Percentiles rank a stretch among this genome's conserved stretches.
These are phyloP conservation scores for Xylaria sp. DNA, from an alignment of 495 filamentous ascomycete species.

Conservation along the genomic window DNA sequence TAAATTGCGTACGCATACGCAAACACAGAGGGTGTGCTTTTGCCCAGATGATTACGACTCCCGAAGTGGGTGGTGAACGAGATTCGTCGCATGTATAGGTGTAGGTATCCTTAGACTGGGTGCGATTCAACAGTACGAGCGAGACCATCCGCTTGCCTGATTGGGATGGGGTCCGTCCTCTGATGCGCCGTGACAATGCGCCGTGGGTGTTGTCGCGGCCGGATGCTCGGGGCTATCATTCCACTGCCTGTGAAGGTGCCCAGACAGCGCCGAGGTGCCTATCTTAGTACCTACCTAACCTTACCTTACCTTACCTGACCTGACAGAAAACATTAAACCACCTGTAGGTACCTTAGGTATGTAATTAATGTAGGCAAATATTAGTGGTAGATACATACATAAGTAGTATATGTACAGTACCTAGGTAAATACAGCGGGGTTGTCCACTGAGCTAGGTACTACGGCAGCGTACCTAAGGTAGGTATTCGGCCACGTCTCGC, in stretches of 20 bases:
- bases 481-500: neutral
- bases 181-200: conserved; percentile 11
- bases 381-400: too few relatives aligned
- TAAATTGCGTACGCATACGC: neutral
- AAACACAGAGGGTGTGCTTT: neutral
- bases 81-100: neutral
- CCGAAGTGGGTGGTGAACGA: neutral
- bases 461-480: too few relatives aligned
- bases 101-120: too few relatives aligned
- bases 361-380: too few relatives aligned
- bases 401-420: neutral
- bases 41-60: neutral
- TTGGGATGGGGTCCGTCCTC: neutral
- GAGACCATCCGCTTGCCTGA: conserved; percentile 1
- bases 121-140: too few relatives aligned
- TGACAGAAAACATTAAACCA: too few relatives aligned
- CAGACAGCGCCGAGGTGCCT: neutral
- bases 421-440: too few relatives aligned
- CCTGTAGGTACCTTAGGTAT: too few relatives aligned
- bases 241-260: conserved; percentile 2
- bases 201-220: conserved; percentile 4
- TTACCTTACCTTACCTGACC: too few relatives aligned
- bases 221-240: conserved; percentile 20
- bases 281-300: neutral
- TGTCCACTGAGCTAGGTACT: too few relatives aligned